A percentile compares a stretch with the other conserved stretches of the same genome.
Conservation (phyloP, 2,329 filamentous ascomycete species). For the Fusarium dlaminii region DNA sequence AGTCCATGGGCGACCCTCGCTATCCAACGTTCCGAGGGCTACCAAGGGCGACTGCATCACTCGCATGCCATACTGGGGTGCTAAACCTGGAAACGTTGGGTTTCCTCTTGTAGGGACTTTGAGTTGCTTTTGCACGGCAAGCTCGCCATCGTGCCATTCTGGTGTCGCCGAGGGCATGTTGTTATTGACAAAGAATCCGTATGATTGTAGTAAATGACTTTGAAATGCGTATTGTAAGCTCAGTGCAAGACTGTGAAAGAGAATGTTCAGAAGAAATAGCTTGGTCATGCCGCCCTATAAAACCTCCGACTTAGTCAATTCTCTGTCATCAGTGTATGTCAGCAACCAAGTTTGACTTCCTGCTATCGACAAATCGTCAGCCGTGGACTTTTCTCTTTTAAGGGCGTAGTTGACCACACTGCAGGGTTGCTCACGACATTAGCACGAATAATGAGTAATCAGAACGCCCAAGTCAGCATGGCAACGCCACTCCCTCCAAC, state of each 20-base stretch:
- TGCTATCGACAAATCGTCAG: conserved; percentile 22
- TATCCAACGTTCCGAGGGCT: conserved; percentile 77
- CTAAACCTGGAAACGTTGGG: conserved; percentile 72
- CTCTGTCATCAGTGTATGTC: conserved; percentile 10
- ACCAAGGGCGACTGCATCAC: conserved; percentile 72
- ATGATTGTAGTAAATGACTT: neutral
- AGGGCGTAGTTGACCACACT: conserved; percentile 27
- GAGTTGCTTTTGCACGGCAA: conserved; percentile 70
- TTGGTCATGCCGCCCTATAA: neutral
- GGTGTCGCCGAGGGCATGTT: conserved; percentile 44
- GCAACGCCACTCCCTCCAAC: neutral
- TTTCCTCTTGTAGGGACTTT: conserved; percentile 67
- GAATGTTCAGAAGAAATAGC: neutral
- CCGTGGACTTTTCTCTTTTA: neutral
- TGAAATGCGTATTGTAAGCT: conserved; percentile 12
- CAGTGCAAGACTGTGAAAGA: neutral
- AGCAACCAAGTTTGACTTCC: neutral
- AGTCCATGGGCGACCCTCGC: conserved; percentile 74
- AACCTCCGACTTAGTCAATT: neutral
- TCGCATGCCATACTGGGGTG: conserved; percentile 67
- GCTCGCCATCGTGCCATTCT: conserved; percentile 73
- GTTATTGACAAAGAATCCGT: conserved; percentile 4
- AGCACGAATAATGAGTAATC: conserved; percentile 11
- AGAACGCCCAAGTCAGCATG: neutral
- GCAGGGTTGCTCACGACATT: conserved; percentile 1